A percentile compares a stretch with the other conserved stretches of the same genome.
Conservation (phyloP, 2,329 filamentous ascomycete species). For the Emydomyces testavorans region DNA sequence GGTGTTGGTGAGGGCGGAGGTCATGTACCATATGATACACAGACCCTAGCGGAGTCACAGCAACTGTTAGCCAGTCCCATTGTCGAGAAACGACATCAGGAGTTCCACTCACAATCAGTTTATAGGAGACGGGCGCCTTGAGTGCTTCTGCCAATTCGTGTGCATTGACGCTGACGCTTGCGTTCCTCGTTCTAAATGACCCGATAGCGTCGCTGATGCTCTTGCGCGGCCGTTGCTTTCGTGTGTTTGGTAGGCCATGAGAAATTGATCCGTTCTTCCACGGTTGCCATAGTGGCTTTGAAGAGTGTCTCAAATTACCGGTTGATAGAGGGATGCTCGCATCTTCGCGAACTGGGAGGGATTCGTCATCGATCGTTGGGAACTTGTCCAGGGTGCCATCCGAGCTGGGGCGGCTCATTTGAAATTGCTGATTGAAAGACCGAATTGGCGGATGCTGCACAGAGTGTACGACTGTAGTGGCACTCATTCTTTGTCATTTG, state of each 20-base stretch:
- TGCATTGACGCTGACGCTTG: slow-evolving; percentile 82
- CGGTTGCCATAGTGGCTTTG: slow-evolving; percentile 49
- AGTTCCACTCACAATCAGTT: slow-evolving; percentile 54
- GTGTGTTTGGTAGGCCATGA: slow-evolving; percentile 32
- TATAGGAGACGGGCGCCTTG: slow-evolving; percentile 78
- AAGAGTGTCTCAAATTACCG: slow-evolving; percentile 25
- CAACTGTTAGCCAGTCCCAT: not conserved
- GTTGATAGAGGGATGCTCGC: slow-evolving; percentile 20
- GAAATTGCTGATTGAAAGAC: slow-evolving; percentile 27
- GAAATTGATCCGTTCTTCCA: slow-evolving; percentile 42
- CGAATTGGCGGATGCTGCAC: slow-evolving; percentile 31
- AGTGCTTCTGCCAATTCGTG: slow-evolving; percentile 87
- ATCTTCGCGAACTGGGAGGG: slow-evolving; percentile 22
- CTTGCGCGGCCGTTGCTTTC: slow-evolving; percentile 61
- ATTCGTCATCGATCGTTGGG: slow-evolving; percentile 33
- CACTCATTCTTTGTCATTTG: slow-evolving; percentile 25
- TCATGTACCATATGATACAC: slow-evolving; percentile 86
- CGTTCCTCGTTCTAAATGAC: slow-evolving; percentile 67
- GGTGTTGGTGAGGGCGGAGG: slow-evolving; percentile 90
- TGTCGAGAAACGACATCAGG: not conserved
- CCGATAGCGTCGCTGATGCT: slow-evolving; percentile 81
- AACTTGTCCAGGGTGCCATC: slow-evolving; percentile 33
- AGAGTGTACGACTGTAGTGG: slow-evolving; percentile 31
- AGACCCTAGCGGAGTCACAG: slow-evolving; percentile 48
- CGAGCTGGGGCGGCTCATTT: slow-evolving; percentile 19